Evolutionary conservation across 305 asterid genomes (phyloP).

Genomic region (Caryopteris hybrid): DNA sequence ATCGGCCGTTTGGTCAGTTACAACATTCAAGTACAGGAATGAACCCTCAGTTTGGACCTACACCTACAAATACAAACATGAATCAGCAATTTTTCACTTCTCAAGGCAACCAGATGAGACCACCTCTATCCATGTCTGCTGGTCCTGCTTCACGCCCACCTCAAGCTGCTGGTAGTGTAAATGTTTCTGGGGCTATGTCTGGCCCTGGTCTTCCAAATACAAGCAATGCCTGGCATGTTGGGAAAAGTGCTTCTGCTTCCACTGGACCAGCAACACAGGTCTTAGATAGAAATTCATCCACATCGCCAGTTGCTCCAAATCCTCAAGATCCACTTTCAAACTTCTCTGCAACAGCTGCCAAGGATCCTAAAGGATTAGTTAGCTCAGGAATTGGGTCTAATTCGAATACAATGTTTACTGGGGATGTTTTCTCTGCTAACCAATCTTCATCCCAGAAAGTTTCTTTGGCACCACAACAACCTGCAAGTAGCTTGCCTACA

Average conservation of each 20-base stretch:
- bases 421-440: constrained; percentile 60
- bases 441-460: constrained; percentile 44
- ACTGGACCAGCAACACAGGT: constrained; percentile 40
- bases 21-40: constrained; percentile 29
- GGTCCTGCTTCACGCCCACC: constrained; percentile 46
- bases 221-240: constrained; percentile 45
- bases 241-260: constrained; percentile 41
- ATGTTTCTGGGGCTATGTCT: constrained; percentile 40
- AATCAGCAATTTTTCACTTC: constrained; percentile 59
- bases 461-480: constrained; percentile 45
- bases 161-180: constrained; percentile 37
- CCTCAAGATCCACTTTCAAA: constrained; percentile 44
- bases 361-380: constrained; percentile 38
- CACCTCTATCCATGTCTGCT: constrained; percentile 41
- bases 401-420: constrained; percentile 44
- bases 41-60: constrained; percentile 41
- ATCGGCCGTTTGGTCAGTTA: constrained; percentile 32
- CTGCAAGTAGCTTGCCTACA: constrained; percentile 36
- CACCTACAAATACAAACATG: constrained; percentile 43
- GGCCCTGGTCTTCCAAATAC: constrained; percentile 48
- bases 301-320: constrained; percentile 36
- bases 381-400: constrained; percentile 48
- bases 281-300: constrained; percentile 40
- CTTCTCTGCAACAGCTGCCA: constrained; percentile 30
- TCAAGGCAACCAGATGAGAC: constrained; percentile 54